These are phyloP conservation scores for Penicillium verrucosum DNA, from an alignment of 2,329 filamentous ascomycete genomes.

Conservation along the genomic window DNA sequence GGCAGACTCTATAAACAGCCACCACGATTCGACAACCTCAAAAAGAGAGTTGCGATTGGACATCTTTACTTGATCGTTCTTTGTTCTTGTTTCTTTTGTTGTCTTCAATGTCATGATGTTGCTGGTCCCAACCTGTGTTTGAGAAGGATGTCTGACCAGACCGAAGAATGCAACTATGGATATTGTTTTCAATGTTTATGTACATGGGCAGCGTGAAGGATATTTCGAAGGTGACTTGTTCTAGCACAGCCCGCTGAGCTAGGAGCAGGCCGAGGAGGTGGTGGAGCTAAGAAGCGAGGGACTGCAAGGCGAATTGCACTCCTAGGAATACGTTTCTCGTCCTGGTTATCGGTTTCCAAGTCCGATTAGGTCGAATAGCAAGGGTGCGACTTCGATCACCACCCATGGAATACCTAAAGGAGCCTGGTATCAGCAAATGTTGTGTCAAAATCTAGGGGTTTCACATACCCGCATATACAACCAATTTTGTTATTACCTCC, in stretches of 20 bases:
- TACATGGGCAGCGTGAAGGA: constrained; percentile 18
- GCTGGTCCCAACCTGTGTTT: background rate
- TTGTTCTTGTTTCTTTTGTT: background rate
- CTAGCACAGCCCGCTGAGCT: constrained; percentile 18
- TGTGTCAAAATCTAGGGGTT: background rate
- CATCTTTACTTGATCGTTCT: background rate
- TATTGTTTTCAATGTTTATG: constrained; percentile 18
- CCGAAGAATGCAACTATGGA: constrained; percentile 4
- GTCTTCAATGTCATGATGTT: background rate
- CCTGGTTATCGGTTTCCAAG: constrained; percentile 17
- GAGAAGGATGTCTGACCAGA: background rate
- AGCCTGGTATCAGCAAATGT: constrained; percentile 2
- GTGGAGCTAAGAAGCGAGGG: background rate
- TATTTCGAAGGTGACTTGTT: constrained; percentile 2
- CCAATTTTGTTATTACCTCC: constrained; percentile 95
- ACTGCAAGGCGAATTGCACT: background rate
- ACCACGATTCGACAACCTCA: background rate
- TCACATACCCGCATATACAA: constrained; percentile 81
- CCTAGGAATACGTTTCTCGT: background rate
- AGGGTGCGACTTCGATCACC: constrained; percentile 70
- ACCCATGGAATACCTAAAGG: constrained; percentile 73
- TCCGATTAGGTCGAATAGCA: constrained; percentile 61
- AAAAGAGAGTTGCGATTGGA: background rate
- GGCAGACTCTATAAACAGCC: background rate
- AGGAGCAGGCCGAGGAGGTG: constrained; percentile 1